These are phyloP conservation scores for Phytophthora syringae DNA, from an alignment of 352 stramenopile species.

Conservation along the genomic window DNA sequence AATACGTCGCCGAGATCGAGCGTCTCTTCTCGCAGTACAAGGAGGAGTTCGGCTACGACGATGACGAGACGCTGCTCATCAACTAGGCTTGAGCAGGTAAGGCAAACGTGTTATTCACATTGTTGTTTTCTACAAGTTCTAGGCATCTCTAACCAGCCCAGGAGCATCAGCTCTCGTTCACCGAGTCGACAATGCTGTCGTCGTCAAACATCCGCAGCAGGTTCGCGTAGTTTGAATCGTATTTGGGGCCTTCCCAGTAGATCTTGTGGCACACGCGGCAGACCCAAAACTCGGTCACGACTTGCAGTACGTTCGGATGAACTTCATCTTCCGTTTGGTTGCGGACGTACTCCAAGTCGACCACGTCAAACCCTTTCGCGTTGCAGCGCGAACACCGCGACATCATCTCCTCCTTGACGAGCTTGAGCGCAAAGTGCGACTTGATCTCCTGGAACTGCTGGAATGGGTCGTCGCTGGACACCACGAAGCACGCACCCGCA, in stretches of 20 bases:
- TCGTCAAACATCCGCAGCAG: conserved; percentile 57
- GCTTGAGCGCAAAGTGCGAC: conserved; percentile 65
- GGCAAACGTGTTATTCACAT: background rate
- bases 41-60: conserved; percentile 72
- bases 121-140: conserved; percentile 10
- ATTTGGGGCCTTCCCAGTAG: conserved; percentile 85
- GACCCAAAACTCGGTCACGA: conserved; percentile 75
- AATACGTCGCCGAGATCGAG: conserved; percentile 71
- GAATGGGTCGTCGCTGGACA: conserved; percentile 73
- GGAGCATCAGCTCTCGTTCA: background rate
- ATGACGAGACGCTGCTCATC: conserved; percentile 76
- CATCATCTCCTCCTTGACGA: conserved; percentile 77
- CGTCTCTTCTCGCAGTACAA: conserved; percentile 77
- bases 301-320: conserved; percentile 56
- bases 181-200: conserved; percentile 28
- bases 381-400: conserved; percentile 78
- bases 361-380: conserved; percentile 62
- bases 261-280: conserved; percentile 71
- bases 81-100: conserved; percentile 35
- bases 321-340: conserved; percentile 60
- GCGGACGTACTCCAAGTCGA: conserved; percentile 58
- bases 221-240: conserved; percentile 68
- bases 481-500: conserved; percentile 76
- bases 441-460: conserved; percentile 83
- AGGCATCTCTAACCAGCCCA: background rate